Evolutionary conservation across 208 protist species (phyloP).

Genomic region (Trypanosoma caninum): DNA sequence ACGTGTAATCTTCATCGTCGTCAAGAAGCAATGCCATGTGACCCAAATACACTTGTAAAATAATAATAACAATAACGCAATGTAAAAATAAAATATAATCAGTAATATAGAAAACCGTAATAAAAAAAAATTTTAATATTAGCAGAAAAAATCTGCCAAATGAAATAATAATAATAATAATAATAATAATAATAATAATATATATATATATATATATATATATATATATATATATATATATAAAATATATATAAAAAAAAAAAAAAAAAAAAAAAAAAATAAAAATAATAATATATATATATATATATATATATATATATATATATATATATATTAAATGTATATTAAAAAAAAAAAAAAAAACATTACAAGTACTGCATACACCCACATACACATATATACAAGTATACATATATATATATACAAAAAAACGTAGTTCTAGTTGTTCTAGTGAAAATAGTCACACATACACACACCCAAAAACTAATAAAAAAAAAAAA

Average conservation of each 20-base stretch:
- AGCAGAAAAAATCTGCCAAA: background rate
- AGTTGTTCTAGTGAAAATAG: background rate
- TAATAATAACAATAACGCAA: background rate
- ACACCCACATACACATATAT: background rate
- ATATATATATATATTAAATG: background rate
- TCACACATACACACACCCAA: background rate
- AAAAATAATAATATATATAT: background rate
- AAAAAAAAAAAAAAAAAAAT: background rate
- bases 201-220: background rate
- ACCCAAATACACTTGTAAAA: background rate
- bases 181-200: background rate
- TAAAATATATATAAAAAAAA: constrained; percentile 9
- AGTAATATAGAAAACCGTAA: background rate
- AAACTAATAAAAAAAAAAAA: constrained; percentile 23
- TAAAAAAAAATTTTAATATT: background rate
- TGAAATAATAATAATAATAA: background rate
- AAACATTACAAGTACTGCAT: background rate
- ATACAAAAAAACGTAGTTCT: background rate
- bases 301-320: background rate
- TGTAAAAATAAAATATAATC: background rate
- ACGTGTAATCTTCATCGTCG: constrained; percentile 51
- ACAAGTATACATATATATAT: background rate
- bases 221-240: background rate
- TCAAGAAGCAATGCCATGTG: constrained; percentile 42
- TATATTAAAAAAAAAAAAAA: background rate